These are phyloP conservation scores for Fusarium chaquense DNA, from an alignment of 2,329 filamentous ascomycete genomes.

Conservation along the genomic window DNA sequence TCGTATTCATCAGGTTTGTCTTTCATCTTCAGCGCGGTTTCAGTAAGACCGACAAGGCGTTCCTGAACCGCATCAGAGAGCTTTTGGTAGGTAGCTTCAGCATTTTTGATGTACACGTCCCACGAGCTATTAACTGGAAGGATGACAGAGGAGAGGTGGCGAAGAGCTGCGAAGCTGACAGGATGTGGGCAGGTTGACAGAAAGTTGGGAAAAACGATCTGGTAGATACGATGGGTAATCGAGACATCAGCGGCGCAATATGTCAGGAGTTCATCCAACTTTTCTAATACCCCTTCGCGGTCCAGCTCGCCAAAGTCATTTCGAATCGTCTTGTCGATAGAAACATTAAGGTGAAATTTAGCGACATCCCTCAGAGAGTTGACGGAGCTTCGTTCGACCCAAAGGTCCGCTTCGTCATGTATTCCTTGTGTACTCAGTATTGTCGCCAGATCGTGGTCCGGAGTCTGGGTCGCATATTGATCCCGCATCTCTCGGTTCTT, in stretches of 20 bases:
- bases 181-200: constrained; percentile 92
- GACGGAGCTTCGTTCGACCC: constrained; percentile 93
- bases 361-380: constrained; percentile 97
- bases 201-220: constrained; percentile 92
- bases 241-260: constrained; percentile 96
- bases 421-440: constrained; percentile 76
- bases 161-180: constrained; percentile 93
- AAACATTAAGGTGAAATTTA: constrained; percentile 92
- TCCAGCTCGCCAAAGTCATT: constrained; percentile 89
- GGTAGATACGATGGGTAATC: constrained; percentile 93
- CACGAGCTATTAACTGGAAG: constrained; percentile 89
- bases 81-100: constrained; percentile 85
- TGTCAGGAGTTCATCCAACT: constrained; percentile 85
- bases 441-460: constrained; percentile 76
- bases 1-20: constrained; percentile 75
- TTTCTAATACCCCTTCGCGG: constrained; percentile 74
- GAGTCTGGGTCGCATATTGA: constrained; percentile 77
- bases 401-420: constrained; percentile 93
- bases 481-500: constrained; percentile 89
- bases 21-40: constrained; percentile 82
- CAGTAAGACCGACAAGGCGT: constrained; percentile 77
- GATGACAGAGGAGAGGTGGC: constrained; percentile 94
- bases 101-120: constrained; percentile 84
- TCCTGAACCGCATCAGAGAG: constrained; percentile 83
- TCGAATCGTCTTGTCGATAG: constrained; percentile 88